Evolutionary conservation across 768 basidiomycete genomes (phyloP).

Genomic region (Amanita muscaria): DNA sequence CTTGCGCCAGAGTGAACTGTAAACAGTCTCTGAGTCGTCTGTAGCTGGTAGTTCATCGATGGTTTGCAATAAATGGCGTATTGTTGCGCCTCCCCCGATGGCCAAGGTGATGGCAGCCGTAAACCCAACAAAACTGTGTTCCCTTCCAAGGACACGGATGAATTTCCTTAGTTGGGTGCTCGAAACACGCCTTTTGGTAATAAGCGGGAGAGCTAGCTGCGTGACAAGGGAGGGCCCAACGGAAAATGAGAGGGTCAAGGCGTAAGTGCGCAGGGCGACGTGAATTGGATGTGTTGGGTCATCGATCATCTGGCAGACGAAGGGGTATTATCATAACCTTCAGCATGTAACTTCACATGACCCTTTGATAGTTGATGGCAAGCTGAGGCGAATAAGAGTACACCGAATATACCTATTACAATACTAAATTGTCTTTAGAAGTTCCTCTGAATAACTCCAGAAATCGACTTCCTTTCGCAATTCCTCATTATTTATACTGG

Average conservation of each 20-base stretch:
- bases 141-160: conserved; percentile 38
- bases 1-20: neutral
- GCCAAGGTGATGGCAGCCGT: conserved; percentile 59
- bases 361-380: no score
- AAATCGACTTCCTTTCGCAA: conserved; percentile 46
- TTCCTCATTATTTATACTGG: conserved; percentile 25
- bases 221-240: conserved; percentile 61
- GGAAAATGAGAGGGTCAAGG: conserved; percentile 52
- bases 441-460: conserved; percentile 49
- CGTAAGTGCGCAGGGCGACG: conserved; percentile 59
- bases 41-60: no score
- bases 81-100: conserved; percentile 53
- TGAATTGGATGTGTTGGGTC: conserved; percentile 44
- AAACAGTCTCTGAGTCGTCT: no score
- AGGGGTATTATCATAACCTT: neutral
- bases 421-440: no score
- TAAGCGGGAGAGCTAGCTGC: conserved; percentile 36
- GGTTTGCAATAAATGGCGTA: conserved; percentile 46
- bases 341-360: no score
- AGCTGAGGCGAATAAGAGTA: no score
- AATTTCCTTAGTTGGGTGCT: conserved; percentile 20
- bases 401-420: no score
- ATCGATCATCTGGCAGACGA: conserved; percentile 18
- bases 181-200: conserved; percentile 8
- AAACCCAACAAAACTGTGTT: conserved; percentile 55